A percentile compares a stretch with the other conserved stretches of the same genome.
phyloP scores from a whole-genome alignment of 1,284 basidiomycete genomes.

The Leccinum solheimii region DNA sequence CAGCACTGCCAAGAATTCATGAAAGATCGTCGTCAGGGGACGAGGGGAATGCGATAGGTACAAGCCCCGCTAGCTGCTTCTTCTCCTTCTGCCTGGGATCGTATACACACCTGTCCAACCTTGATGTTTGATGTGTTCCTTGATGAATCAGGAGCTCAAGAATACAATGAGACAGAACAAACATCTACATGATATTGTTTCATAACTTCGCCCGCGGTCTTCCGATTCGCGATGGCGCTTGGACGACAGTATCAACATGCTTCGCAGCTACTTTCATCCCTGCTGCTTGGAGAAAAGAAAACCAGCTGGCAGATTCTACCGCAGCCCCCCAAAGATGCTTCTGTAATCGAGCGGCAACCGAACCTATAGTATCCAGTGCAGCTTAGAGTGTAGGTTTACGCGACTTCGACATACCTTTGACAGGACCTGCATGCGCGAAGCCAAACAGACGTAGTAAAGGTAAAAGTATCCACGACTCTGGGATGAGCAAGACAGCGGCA shows the following conservation, averaged over 20 bases:
- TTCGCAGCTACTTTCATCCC: conserved; percentile 3
- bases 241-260: too few relatives aligned
- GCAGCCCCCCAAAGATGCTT: conserved; percentile 4
- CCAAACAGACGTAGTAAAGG: conserved; percentile 9
- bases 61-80: neutral
- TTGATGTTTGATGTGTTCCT: conserved; percentile 1
- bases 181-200: neutral
- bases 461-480: conserved; percentile 14
- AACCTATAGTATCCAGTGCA: neutral
- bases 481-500: conserved; percentile 13
- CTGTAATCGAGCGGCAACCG: neutral
- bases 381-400: neutral
- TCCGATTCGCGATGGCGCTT: too few relatives aligned
- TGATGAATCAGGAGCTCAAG: neutral
- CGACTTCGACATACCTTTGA: conserved; percentile 16
- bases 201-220: neutral
- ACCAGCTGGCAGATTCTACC: conserved; percentile 12
- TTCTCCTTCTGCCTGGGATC: neutral
- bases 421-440: conserved; percentile 17
- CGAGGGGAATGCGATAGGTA: neutral
- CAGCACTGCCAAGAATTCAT: neutral
- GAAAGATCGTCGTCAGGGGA: neutral
- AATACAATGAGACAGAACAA: neutral
- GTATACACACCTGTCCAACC: neutral
- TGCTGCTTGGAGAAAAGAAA: conserved; percentile 15